Evolutionary conservation across 2,329 filamentous ascomycete genomes (phyloP).

Genomic region (Talaromyces sp.): DNA sequence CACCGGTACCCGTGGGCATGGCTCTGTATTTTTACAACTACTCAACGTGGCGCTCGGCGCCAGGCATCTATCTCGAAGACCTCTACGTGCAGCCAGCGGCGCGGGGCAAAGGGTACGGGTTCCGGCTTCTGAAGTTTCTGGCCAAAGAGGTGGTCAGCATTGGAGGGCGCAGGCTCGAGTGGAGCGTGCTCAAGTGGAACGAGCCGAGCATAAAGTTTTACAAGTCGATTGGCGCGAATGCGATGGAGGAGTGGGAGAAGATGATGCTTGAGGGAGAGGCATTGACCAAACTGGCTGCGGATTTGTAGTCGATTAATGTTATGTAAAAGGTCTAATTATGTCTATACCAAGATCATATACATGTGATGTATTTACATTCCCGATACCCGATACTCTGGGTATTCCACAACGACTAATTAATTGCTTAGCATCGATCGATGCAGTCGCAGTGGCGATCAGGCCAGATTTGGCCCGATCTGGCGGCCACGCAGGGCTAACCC

Average conservation of each 20-base stretch:
- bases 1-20: constrained; percentile 59
- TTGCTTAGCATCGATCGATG: background rate
- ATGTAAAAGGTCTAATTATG: background rate
- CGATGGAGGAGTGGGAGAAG: constrained; percentile 45
- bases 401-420: background rate
- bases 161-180: constrained; percentile 72
- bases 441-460: background rate
- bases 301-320: constrained; percentile 14
- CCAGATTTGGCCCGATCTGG: background rate
- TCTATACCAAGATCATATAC: background rate
- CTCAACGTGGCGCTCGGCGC: constrained; percentile 80
- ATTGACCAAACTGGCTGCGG: constrained; percentile 33
- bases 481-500: background rate
- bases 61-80: constrained; percentile 91
- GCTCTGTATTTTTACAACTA: constrained; percentile 95
- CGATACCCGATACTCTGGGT: background rate
- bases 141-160: constrained; percentile 73
- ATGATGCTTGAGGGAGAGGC: constrained; percentile 46
- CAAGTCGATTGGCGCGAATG: constrained; percentile 40
- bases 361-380: background rate
- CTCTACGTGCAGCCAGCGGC: constrained; percentile 71
- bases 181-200: constrained; percentile 91
- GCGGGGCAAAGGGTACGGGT: constrained; percentile 74
- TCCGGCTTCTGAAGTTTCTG: constrained; percentile 65
- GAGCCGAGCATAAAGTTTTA: constrained; percentile 87